Base-by-base conservation (phyloP, 1,284 basidiomycete species). In the Blastosporella zonata region DNA sequence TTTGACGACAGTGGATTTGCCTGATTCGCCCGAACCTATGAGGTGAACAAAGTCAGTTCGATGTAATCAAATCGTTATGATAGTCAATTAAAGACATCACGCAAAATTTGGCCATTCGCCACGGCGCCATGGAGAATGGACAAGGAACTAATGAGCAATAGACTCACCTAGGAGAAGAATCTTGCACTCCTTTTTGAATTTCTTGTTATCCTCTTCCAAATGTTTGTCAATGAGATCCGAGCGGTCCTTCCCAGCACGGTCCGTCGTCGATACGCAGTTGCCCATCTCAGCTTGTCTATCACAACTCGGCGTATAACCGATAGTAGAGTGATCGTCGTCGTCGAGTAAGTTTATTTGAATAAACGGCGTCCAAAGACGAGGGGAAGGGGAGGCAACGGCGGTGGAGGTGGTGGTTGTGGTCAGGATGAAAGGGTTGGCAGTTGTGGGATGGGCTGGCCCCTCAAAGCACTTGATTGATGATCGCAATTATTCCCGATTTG, bases 1-100 rank as follows among this genome's bases (percentile, higher is more conserved):
- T 70, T 97, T 98, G 40, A 97, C 93, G 57, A 98, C 93, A 0
- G 95, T 98, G 4, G 85, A 90, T 73, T 97, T 97, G 27, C 95
- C 96, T 0, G 91, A 95, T 74, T 80, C 79, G 47, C 78, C 74
- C n/a, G 79, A 79, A 39, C 79, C 79, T 81, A 44, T 17, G 13
- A 15, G 15, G 15, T 13, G 3, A 18, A 39, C 3, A 10, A n/a
- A 5, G 17, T 23, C n/a, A 21, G 13, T 39, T 23, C 20, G 15
- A 37, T 46, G 44, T n/a, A 22, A 31, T 31, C 29, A 31, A 31
- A 9, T 34, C 4, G 29, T 12, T 10, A 7, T 31, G 29, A 31
- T 9, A 31, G 29, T 4, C 13, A 31, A 27, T 4, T 31, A 31
- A 31, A n/a, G 13, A 12, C 13, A n/a, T 9, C 15, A 13, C 17